Base-by-base conservation (phyloP, 495 filamentous ascomycete genomes). In the Xylaria castorea region DNA sequence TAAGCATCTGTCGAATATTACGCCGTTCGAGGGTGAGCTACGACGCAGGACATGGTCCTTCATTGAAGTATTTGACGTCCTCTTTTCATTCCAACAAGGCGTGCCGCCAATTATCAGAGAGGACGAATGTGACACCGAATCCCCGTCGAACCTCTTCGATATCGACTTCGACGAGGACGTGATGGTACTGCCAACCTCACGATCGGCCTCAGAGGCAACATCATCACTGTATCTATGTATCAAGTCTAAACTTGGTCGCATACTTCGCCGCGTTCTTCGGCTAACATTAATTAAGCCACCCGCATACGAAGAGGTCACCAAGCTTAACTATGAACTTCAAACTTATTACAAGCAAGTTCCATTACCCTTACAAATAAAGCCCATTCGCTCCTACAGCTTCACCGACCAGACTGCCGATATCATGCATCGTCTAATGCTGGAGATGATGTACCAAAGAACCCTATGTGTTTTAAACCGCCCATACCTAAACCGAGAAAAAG, bases 21-120 rank as follows among this genome's bases (percentile, higher is more conserved):
- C 88, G 0, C 77, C 83, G 1, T 86, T 87, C 69, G 79, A 84
- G 55, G 86, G 79, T 14, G 88, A 90, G 74, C 85, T 88, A 71
- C 81, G 88, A 46, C 80, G 88, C 18, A 80, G 88, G 14, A 75
- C 84, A 1, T 89, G 87, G 84, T 77, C 83, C 66, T 76, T 81
- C 22, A 80, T 90, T 11, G 70, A 83, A 25, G 80, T 83, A 36
- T 80, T 87, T 60, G 88, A 90, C 71, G 74, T 87, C n/a, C 68
- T 84, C n/a, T 78, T 81, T 66, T 81, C 79, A 55, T 85, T 86
- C 55, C 85, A 88, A 66, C 78, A 84, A 69, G 87, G 87, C 16
- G 77, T 88, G 73, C 87, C 86, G 11, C 78, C 81, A 1, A 81
- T 84, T 46, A 80, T 87, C 48, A 78, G 80, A 1, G 73, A 82